Evolutionary conservation across 2,329 filamentous ascomycete species (phyloP).

Genomic region (Plenodomus lindquistii): DNA sequence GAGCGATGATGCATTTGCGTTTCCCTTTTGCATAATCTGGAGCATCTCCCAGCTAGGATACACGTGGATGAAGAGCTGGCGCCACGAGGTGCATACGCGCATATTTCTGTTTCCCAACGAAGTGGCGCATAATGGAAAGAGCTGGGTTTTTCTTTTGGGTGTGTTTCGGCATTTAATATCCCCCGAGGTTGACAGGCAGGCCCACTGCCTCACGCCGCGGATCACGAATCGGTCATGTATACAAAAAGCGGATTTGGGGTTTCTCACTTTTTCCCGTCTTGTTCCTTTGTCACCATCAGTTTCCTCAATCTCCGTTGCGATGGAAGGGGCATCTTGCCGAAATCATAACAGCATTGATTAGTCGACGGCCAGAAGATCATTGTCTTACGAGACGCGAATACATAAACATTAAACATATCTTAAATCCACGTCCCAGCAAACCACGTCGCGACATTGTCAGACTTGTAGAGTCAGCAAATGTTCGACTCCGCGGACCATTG

Average conservation of each 20-base stretch:
- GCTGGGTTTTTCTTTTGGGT: constrained; percentile 10
- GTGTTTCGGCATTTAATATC: constrained; percentile 23
- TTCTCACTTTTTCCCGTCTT: constrained; percentile 10
- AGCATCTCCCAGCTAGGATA: constrained; percentile 23
- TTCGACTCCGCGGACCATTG: background rate
- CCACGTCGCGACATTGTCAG: background rate
- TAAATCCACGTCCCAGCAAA: constrained; percentile 2
- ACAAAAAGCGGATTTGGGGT: constrained; percentile 32
- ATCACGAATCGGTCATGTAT: constrained; percentile 31
- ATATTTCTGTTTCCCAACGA: constrained; percentile 17
- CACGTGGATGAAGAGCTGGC: constrained; percentile 17
- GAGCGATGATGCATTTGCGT: constrained; percentile 36
- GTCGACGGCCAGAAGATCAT: constrained; percentile 3
- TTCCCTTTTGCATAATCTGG: constrained; percentile 30
- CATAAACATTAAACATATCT: constrained; percentile 29
- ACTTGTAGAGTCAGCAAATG: background rate
- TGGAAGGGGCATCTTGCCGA: constrained; percentile 7
- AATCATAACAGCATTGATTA: background rate
- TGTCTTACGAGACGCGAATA: constrained; percentile 22
- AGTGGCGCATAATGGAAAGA: constrained; percentile 12
- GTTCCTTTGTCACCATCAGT: constrained; percentile 5
- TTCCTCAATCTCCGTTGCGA: constrained; percentile 11
- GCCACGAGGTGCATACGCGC: constrained; percentile 10
- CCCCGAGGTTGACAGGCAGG: constrained; percentile 14
- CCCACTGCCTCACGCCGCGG: constrained; percentile 9